A percentile compares a stretch with the other conserved stretches of the same genome.
Conservation (phyloP, 768 basidiomycete genomes). For the Termitomyces sp. region DNA sequence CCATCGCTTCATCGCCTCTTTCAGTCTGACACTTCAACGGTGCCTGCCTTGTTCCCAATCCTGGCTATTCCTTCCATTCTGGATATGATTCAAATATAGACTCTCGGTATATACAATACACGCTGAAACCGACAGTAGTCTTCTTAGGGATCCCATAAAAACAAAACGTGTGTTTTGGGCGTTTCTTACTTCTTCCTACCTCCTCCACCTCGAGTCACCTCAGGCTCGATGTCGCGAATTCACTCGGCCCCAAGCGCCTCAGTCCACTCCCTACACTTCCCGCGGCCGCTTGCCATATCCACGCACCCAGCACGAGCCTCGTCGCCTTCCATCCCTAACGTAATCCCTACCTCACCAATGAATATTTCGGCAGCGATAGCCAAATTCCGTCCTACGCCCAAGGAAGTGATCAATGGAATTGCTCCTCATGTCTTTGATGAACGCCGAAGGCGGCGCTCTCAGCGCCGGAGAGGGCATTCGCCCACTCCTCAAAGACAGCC, state of each 20-base stretch:
- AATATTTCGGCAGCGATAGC: slow-evolving; percentile 28
- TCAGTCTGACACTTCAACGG: not conserved
- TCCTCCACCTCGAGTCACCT: not conserved
- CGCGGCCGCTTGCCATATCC: not conserved
- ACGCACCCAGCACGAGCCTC: not conserved
- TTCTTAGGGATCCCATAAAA: slow-evolving; percentile 2
- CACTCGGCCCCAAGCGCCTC: slow-evolving; percentile 1
- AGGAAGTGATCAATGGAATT: slow-evolving; percentile 40
- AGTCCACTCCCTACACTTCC: slow-evolving; percentile 3
- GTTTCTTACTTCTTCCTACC: not conserved
- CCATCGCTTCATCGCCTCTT: slow-evolving; percentile 1
- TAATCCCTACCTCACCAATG: slow-evolving; percentile 4
- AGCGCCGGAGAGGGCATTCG: slow-evolving; percentile 19
- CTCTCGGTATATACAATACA: not conserved
- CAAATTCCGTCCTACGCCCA: slow-evolving; percentile 37
- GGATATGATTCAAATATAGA: slow-evolving; percentile 2
- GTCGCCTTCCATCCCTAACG: not conserved
- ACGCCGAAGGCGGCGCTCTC: slow-evolving; percentile 20
- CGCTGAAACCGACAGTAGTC: not conserved
- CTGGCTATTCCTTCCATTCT: not conserved
- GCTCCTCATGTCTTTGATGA: slow-evolving; percentile 46
- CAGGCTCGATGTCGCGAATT: slow-evolving; percentile 1
- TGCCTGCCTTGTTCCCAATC: not conserved
- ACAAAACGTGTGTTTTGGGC: slow-evolving; percentile 5
- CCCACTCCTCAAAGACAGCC: slow-evolving; percentile 7